Evolutionary conservation across 768 basidiomycete genomes (phyloP).

Genomic region (Tulasnella sp.): DNA sequence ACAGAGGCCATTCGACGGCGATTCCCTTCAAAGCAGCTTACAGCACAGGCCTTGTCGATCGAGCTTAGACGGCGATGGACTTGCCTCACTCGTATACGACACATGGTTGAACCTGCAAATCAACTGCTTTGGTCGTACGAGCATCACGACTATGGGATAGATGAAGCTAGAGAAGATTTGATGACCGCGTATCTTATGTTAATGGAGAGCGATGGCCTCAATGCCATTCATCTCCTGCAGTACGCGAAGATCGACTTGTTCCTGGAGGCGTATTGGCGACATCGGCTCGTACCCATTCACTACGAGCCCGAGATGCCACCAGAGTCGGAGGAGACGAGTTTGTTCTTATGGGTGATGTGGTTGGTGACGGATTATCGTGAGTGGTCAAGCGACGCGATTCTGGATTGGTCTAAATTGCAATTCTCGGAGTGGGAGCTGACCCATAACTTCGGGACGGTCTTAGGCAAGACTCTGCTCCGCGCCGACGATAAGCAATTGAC

Average conservation of each 20-base stretch:
- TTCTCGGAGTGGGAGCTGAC: not conserved
- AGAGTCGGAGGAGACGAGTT: constrained; percentile 1
- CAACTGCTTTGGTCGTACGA: not conserved
- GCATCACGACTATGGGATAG: not conserved
- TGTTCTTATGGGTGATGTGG: constrained; percentile 7
- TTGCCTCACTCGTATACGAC: not conserved
- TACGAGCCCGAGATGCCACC: not conserved
- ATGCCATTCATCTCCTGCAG: constrained; percentile 10
- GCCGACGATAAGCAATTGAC: not conserved
- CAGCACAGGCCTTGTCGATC: not conserved
- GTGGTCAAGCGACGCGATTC: not conserved
- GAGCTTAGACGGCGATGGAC: constrained; percentile 12
- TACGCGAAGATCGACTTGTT: not conserved
- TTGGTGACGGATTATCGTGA: constrained; percentile 12
- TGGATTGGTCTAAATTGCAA: not conserved
- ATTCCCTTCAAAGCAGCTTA: not conserved
- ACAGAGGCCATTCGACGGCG: constrained; percentile 13
- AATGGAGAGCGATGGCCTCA: constrained; percentile 15
- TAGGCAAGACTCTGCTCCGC: not conserved
- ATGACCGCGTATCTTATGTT: constrained; percentile 18
- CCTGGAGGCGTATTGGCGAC: not conserved
- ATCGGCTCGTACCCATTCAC: not conserved
- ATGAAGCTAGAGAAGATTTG: not conserved
- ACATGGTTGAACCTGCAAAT: not conserved
- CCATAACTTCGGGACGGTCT: not conserved